Evolutionary conservation across 2,329 filamentous ascomycete species (phyloP).

Genomic region (Ophiocordyceps australis): DNA sequence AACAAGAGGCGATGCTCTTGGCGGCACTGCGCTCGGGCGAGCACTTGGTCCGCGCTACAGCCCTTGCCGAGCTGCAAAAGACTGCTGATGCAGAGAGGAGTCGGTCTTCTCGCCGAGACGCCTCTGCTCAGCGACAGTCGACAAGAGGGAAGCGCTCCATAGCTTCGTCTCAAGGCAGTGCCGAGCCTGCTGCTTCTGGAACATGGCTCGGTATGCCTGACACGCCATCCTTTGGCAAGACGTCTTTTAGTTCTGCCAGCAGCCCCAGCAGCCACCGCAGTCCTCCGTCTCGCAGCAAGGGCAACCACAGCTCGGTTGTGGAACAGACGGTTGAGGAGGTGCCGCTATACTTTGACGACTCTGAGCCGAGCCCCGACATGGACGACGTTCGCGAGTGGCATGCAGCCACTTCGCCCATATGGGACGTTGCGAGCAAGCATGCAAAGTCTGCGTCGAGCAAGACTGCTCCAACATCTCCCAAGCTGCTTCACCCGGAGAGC

Average conservation of each 20-base stretch:
- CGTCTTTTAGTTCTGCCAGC: too few species aligned
- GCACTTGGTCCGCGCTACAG: conserved; percentile 31
- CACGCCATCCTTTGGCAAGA: not conserved
- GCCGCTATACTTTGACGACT: conserved; percentile 11
- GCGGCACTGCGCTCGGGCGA: conserved; percentile 37
- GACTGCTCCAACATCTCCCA: too few species aligned
- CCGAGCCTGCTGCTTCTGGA: too few species aligned
- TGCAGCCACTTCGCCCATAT: conserved; percentile 2
- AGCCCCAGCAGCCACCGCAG: conserved; percentile 5
- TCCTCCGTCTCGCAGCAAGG: conserved; percentile 3
- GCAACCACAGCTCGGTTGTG: too few species aligned
- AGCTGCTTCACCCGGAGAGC: conserved; percentile 1
- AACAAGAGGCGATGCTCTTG: conserved; percentile 38
- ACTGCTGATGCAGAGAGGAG: conserved; percentile 3
- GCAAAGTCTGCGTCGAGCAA: conserved; percentile 4
- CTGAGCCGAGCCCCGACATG: conserved; percentile 16
- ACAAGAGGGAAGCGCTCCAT: too few species aligned
- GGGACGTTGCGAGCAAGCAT: not conserved
- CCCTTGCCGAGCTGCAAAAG: conserved; percentile 23
- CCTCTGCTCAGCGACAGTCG: too few species aligned
- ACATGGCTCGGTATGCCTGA: not conserved
- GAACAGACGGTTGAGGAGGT: conserved; percentile 3
- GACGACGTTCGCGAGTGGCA: conserved; percentile 20
- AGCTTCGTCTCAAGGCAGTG: too few species aligned
- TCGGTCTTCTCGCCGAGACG: too few species aligned